A percentile compares a stretch with the other conserved stretches of the same genome.
Evolutionary conservation across 805 yeast genomes (phyloP).

Genomic region (Kodamaea nitidulidarum): DNA sequence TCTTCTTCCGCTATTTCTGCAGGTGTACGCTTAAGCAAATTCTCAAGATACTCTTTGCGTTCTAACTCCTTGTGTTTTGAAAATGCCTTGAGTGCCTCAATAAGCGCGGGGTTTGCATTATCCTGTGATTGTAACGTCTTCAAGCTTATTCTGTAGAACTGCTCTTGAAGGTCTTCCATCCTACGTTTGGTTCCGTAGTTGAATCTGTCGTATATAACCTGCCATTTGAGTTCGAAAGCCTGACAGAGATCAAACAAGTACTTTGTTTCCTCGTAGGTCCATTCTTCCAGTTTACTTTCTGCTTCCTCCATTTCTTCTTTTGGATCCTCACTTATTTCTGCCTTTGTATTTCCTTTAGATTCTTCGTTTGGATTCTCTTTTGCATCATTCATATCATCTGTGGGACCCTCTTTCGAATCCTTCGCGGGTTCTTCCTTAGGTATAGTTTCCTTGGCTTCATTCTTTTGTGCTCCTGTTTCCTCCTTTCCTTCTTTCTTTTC

Average conservation of each 20-base stretch:
- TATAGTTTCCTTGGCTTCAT: no score
- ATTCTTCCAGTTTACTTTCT: slow-evolving; percentile 23
- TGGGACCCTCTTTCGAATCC: no score
- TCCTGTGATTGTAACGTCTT: slow-evolving; percentile 40
- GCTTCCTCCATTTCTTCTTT: slow-evolving; percentile 4
- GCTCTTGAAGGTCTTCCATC: slow-evolving; percentile 77
- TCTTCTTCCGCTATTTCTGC: slow-evolving; percentile 98
- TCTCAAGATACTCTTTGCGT: slow-evolving; percentile 75
- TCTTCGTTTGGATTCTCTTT: no score
- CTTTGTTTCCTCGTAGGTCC: slow-evolving; percentile 77
- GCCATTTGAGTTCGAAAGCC: slow-evolving; percentile 61
- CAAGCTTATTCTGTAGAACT: slow-evolving; percentile 68
- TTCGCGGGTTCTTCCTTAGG: no score
- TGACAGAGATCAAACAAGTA: slow-evolving; percentile 71
- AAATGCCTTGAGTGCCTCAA: slow-evolving; percentile 59
- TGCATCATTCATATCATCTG: no score
- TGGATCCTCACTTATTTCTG: slow-evolving; percentile 8
- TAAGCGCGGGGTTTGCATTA: slow-evolving; percentile 41
- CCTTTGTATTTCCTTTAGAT: no score
- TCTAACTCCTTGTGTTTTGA: slow-evolving; percentile 69
- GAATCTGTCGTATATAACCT: slow-evolving; percentile 61
- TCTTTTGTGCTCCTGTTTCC: no score
- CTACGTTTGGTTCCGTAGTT: slow-evolving; percentile 36
- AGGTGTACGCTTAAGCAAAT: slow-evolving; percentile 77
- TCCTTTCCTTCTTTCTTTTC: slow-evolving; percentile 2